Base-by-base conservation (phyloP, 2,329 filamentous ascomycete genomes). In the Cadophora sp. region DNA sequence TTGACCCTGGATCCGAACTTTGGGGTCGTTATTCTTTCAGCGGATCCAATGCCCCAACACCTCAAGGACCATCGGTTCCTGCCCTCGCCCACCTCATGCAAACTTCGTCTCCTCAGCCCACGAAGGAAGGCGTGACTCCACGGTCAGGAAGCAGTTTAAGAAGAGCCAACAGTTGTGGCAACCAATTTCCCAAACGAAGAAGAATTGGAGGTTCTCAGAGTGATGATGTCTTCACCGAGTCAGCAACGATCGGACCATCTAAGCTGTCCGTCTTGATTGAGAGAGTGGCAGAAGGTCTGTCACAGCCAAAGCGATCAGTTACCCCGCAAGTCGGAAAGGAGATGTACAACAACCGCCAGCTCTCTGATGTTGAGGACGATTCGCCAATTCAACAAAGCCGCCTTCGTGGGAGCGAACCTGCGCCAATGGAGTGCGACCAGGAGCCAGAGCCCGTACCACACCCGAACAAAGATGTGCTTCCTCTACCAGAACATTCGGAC, bases 11-110 rank as follows among this genome's bases (percentile, higher is more conserved):
- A 2, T 79, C 90, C 39, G 91, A 94, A 70, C 79, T 94, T 1
- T 95, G 92, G 92, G 91, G 91, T 72, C 88, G 90, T 62, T 93
- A 92, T 75, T 86, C 90, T 45, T 79, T 87, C 22, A 78, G 83
- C 51, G 78, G 70, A 30, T 72, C 81, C 13, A 73, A 74, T 65
- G 65, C 66, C 24, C 61, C 70, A 53, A 73, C 74, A 43, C 71
- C 72, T 47, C 72, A 74, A 66, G 72, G 72, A 27, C 66, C 68
- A 59, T 27, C 72, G 76, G 50, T 88, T 87, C 72, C 86, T 87
- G 47, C 84, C 18, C 81, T 92, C 27, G 85, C 87, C 59, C 86
- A 91, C 64, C 80, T 93, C 30, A 87, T 91, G 80, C 83, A 89
- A 1, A 91, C 90, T 0, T 92, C 89, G 4, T 93, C 91, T 2